Evolutionary conservation across 441 rosid genomes (phyloP), one percentile per base, ranked within the genome.

Genomic region (Aquilaria agallochum): DNA sequence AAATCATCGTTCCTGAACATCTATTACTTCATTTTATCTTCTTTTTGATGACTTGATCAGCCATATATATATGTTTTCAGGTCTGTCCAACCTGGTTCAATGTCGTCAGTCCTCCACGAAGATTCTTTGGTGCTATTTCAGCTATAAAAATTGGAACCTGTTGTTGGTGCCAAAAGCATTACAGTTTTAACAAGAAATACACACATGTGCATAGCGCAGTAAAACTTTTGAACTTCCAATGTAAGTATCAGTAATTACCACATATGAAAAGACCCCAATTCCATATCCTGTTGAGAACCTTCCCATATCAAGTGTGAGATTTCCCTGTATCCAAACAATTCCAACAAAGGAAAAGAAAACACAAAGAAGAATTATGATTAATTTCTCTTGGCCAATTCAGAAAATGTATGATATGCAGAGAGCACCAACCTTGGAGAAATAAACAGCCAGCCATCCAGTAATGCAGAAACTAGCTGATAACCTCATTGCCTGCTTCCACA

Each of bases 101-200:
- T 42, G 98, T 83, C 49, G 97, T 87, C 50, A 93, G 95, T 51
- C 92, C 95, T 58, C 98, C 96, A 5, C 97, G 80, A 8, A 90
- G 95, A 79, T 88, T 79, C 81, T 82, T 88, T 9, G 98, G 98
- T 5, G 98, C 76, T 60, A 93, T 90, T 79, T 93, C 98, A 56
- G 98, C 94, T 56, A 93, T 85, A 65, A 69, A 93, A 33, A 93
- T 78, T 3, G 97, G 98, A 7, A 93, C 83, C 98, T 90, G 73
- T 54, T 58, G 33, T 56, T 50, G 8, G 61, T 58, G 59, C 5
- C 49, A 62, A 60, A 61, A 31, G 9, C 49, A 31, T 34, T 11
- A 52, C 20, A 60, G 31, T 40, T 33, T 61, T 2, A 11, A 12
- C 58, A 53, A 52, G 12, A 62, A 53, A 30, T n/a, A 11, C 44